A percentile compares a stretch with the other conserved stretches of the same genome.
Conservation (phyloP, 495 filamentous ascomycete genomes). For the Sordaria brevicollis region DNA sequence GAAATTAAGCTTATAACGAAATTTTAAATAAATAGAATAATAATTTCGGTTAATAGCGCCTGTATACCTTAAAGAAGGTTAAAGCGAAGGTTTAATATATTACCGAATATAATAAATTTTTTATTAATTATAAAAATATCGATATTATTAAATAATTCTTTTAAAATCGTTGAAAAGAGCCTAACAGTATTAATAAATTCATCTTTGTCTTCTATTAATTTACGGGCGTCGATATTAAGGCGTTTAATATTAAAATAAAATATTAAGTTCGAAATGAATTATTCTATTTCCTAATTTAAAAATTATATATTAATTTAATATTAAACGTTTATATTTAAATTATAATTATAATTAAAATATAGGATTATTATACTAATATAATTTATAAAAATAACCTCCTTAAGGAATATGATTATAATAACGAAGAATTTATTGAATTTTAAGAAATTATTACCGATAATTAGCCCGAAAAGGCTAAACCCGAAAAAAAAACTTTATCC, state of each 20-base stretch:
- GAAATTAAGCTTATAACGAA: background rate
- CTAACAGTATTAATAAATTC: background rate
- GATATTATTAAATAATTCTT: background rate
- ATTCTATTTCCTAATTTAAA: background rate
- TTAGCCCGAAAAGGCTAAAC: background rate
- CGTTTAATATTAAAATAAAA: background rate
- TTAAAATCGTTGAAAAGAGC: background rate
- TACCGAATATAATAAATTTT: background rate
- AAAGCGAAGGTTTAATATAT: background rate
- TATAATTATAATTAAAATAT: background rate
- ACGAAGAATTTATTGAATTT: background rate
- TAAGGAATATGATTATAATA: background rate
- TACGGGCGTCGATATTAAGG: background rate
- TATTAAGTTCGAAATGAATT: background rate
- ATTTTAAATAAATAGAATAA: background rate
- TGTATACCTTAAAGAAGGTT: background rate
- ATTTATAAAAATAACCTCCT: background rate
- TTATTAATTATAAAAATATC: background rate
- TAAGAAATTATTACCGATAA: background rate
- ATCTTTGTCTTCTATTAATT: background rate
- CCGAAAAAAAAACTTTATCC: background rate
- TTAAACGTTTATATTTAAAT: background rate
- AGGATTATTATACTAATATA: background rate
- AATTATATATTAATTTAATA: background rate
- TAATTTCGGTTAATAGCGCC: background rate